Conservation (phyloP, 1,139 yeast species). For the Trichomonascaceae sp. region DNA sequence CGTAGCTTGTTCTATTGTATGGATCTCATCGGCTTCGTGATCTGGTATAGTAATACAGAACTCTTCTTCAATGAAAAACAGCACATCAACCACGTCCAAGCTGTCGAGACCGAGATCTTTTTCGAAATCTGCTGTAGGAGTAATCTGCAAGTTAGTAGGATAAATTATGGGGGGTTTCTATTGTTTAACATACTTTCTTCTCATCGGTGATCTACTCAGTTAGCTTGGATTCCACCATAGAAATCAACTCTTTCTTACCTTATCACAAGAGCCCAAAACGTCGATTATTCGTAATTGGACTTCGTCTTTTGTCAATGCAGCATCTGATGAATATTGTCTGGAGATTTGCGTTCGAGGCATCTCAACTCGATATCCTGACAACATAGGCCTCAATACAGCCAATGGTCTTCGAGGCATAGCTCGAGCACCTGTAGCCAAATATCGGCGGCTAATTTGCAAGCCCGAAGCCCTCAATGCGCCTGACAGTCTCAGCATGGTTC, state of each 20-base stretch:
- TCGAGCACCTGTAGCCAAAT: slow-evolving; percentile 3
- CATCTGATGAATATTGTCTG: slow-evolving; percentile 29
- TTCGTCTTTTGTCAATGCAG: slow-evolving; percentile 34
- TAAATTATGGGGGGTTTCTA: slow-evolving; percentile 37
- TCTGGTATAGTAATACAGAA: slow-evolving; percentile 71
- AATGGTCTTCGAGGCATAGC: slow-evolving; percentile 5
- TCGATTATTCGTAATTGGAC: slow-evolving; percentile 72
- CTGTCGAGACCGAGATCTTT: slow-evolving; percentile 83
- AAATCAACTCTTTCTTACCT: slow-evolving; percentile 37
- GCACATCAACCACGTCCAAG: slow-evolving; percentile 80
- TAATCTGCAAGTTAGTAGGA: slow-evolving; percentile 19
- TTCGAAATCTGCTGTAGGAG: slow-evolving; percentile 56
- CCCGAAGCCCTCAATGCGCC: slow-evolving; percentile 6
- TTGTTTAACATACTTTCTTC: slow-evolving; percentile 40
- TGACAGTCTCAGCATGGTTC: background rate
- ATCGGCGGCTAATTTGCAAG: slow-evolving; percentile 7
- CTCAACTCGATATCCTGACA: background rate
- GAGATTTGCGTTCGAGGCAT: background rate
- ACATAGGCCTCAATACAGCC: background rate
- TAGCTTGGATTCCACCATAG: background rate
- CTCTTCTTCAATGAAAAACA: slow-evolving; percentile 81
- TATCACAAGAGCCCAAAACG: slow-evolving; percentile 72
- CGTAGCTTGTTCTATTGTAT: slow-evolving; percentile 80
- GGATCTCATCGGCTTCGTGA: slow-evolving; percentile 78
- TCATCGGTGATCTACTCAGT: slow-evolving; percentile 49